Percentiles rank a stretch among this genome's conserved stretches.
Evolutionary conservation across 1,284 basidiomycete species (phyloP).

Genomic region (Puccinia horiana): DNA sequence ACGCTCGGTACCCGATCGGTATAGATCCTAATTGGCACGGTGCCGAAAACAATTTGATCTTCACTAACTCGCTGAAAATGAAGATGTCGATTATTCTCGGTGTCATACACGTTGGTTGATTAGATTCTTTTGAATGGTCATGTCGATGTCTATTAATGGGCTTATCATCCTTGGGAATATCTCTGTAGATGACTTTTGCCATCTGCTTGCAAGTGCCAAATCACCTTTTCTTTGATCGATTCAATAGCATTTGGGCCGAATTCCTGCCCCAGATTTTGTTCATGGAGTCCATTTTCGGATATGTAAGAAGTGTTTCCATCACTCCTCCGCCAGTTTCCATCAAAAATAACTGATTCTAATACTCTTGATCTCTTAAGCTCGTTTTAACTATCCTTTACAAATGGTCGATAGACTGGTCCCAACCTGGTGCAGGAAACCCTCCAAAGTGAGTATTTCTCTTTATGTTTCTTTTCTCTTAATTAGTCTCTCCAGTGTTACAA

Average conservation of each 20-base stretch:
- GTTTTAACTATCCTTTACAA: conserved; percentile 37
- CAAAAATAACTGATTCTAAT: background rate
- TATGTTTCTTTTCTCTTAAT: too few species aligned
- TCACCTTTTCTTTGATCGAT: conserved; percentile 33
- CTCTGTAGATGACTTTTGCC: conserved; percentile 62
- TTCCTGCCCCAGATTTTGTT: conserved; percentile 46
- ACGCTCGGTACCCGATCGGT: conserved; percentile 83
- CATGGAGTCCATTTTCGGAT: conserved; percentile 48
- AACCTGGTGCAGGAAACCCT: conserved; percentile 27
- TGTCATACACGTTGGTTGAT: conserved; percentile 80
- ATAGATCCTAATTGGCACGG: conserved; percentile 95
- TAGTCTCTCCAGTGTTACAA: conserved; percentile 61
- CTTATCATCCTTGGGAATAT: too few species aligned
- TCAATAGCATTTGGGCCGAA: conserved; percentile 44
- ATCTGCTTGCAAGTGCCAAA: conserved; percentile 46
- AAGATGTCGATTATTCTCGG: conserved; percentile 98
- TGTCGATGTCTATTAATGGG: too few species aligned
- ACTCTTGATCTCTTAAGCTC: background rate
- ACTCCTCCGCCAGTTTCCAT: too few species aligned
- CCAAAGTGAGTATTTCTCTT: conserved; percentile 45
- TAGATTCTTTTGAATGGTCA: conserved; percentile 30
- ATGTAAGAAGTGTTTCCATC: background rate
- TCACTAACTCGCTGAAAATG: conserved; percentile 99
- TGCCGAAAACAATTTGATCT: conserved; percentile 85
- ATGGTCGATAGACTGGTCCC: conserved; percentile 41